phyloP scores from a whole-genome alignment of 495 filamentous ascomycete species.

The Penicillium parvum region DNA sequence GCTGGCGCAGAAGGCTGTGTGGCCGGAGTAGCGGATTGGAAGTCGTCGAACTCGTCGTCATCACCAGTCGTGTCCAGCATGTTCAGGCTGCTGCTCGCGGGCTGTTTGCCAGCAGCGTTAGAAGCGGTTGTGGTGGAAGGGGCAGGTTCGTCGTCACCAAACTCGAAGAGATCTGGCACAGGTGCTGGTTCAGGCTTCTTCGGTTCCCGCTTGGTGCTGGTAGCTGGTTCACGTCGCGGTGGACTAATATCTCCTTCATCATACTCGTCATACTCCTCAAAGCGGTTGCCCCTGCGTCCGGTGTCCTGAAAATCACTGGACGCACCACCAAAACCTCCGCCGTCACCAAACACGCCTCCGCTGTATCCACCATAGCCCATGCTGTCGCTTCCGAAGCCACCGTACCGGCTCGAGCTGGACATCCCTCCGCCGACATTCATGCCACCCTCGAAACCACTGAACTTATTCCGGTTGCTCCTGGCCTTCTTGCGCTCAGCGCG shows the following conservation, averaged over 20 bases:
- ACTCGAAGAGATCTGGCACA: conserved; percentile 70
- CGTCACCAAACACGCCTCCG: conserved; percentile 82
- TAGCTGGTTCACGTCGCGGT: conserved; percentile 42
- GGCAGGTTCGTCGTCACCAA: conserved; percentile 66
- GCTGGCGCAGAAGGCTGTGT: conserved; percentile 31
- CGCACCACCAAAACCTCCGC: conserved; percentile 25
- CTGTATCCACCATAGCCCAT: conserved; percentile 77
- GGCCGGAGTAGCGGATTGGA: conserved; percentile 82
- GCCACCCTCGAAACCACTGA: conserved; percentile 88
- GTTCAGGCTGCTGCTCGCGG: conserved; percentile 49
- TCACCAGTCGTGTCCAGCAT: conserved; percentile 55
- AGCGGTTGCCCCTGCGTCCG: conserved; percentile 60
- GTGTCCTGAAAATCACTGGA: conserved; percentile 59
- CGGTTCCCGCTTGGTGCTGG: conserved; percentile 46
- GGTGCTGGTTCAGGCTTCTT: conserved; percentile 69
- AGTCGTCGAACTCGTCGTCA: conserved; percentile 98
- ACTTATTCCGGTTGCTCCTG: conserved; percentile 82
- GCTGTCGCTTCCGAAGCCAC: conserved; percentile 82
- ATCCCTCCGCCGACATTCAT: conserved; percentile 52
- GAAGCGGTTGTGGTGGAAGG: conserved; percentile 38
- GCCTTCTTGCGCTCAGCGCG: conserved; percentile 93
- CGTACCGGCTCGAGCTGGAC: conserved; percentile 62
- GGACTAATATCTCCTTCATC: conserved; percentile 66
- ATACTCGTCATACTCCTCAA: conserved; percentile 96
- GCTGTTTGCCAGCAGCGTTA: conserved; percentile 44